Conservation (phyloP, 495 filamentous ascomycete species). For the Corynascus novoguineensis region DNA sequence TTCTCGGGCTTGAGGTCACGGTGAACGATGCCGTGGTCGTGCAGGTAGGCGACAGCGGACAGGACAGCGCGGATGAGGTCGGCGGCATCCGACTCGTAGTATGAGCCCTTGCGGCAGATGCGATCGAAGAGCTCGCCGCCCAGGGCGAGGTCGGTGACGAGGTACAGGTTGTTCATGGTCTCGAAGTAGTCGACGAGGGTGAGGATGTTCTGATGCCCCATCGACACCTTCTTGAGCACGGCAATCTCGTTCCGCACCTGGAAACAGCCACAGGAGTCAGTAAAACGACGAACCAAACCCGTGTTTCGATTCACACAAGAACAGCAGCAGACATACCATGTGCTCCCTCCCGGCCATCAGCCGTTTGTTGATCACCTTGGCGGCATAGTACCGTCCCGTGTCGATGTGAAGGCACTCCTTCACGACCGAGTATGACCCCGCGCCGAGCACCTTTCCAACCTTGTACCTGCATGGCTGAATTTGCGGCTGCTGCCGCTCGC, state of each 20-base stretch:
- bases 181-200: conserved; percentile 99
- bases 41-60: conserved; percentile 95
- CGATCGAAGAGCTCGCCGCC: conserved; percentile 97
- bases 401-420: conserved; percentile 99
- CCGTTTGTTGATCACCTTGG: conserved; percentile 98
- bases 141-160: conserved; percentile 94
- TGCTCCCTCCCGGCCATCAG: conserved; percentile 97
- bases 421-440: conserved; percentile 97
- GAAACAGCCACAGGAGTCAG: not conserved
- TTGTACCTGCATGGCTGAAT: conserved; percentile 75
- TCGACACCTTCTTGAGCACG: conserved; percentile 89
- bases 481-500: conserved; percentile 34
- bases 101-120: conserved; percentile 95
- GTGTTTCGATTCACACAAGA: not conserved
- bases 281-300: not conserved
- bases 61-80: conserved; percentile 92
- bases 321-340: conserved; percentile 65
- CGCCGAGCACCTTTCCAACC: conserved; percentile 94
- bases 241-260: conserved; percentile 98
- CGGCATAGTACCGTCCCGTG: conserved; percentile 95
- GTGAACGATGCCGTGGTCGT: conserved; percentile 97
- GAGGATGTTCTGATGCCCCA: conserved; percentile 97
- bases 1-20: conserved; percentile 76
- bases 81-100: conserved; percentile 95
- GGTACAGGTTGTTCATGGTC: conserved; percentile 98